These are phyloP conservation scores for Elsinoe perseae DNA, from an alignment of 2,329 filamentous ascomycete genomes.

Conservation along the genomic window DNA sequence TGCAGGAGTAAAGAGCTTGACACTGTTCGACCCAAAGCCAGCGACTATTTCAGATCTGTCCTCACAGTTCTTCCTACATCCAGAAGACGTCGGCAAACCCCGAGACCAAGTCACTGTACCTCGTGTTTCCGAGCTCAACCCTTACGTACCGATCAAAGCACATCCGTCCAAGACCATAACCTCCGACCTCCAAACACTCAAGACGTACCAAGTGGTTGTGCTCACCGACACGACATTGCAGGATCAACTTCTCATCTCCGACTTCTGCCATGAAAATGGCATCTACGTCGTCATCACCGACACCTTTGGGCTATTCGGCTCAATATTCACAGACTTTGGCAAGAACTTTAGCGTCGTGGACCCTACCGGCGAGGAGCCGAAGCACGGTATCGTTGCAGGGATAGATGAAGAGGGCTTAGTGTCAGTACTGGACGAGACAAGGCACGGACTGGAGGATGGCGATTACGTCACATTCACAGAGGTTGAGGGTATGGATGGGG, in stretches of 20 bases:
- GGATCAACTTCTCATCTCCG: slow-evolving; percentile 73
- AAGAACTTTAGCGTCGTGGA: slow-evolving; percentile 88
- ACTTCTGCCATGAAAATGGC: slow-evolving; percentile 89
- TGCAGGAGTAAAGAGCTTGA: slow-evolving; percentile 94
- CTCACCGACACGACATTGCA: slow-evolving; percentile 76
- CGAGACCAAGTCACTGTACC: slow-evolving; percentile 81
- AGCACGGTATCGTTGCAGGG: slow-evolving; percentile 79
- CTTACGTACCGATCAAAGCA: slow-evolving; percentile 83
- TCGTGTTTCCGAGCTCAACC: slow-evolving; percentile 87
- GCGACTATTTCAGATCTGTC: slow-evolving; percentile 83
- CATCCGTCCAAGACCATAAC: slow-evolving; percentile 59
- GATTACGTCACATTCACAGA: slow-evolving; percentile 95
- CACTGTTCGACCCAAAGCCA: slow-evolving; percentile 81
- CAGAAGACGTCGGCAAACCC: slow-evolving; percentile 83
- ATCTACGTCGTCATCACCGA: slow-evolving; percentile 86
- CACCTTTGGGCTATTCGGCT: slow-evolving; percentile 88
- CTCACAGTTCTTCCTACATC: slow-evolving; percentile 90
- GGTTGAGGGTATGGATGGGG: slow-evolving; percentile 78
- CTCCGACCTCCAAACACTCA: slow-evolving; percentile 70
- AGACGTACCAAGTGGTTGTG: slow-evolving; percentile 87
- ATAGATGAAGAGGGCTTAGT: slow-evolving; percentile 88
- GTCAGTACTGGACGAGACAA: slow-evolving; percentile 85
- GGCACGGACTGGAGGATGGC: slow-evolving; percentile 91
- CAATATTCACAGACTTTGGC: slow-evolving; percentile 95
- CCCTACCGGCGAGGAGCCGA: slow-evolving; percentile 78